Conservation (phyloP, 1,139 yeast genomes). For the Debaryomyces coudertii region DNA sequence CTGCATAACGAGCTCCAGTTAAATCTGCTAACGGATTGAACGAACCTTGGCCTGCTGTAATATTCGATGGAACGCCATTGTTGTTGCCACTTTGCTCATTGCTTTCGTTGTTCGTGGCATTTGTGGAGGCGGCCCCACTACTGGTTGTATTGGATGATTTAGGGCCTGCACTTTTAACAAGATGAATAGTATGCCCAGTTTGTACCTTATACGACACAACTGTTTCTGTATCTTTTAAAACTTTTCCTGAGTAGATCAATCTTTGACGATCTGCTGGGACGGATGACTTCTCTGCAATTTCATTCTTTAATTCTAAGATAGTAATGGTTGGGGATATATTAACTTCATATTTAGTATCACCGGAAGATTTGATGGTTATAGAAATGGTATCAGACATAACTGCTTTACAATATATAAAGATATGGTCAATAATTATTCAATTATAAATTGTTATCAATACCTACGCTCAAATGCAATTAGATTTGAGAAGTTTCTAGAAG, state of each 20-base stretch:
- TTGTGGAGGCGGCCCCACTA: conserved; percentile 21
- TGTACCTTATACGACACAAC: conserved; percentile 78
- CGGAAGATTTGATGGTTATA: conserved; percentile 57
- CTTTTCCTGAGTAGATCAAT: conserved; percentile 91
- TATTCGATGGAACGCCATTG: conserved; percentile 63
- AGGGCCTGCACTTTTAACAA: conserved; percentile 67
- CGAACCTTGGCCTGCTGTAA: conserved; percentile 87
- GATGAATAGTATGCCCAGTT: conserved; percentile 83
- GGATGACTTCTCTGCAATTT: conserved; percentile 59
- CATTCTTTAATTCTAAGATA: conserved; percentile 68
- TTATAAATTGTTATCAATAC: conserved; percentile 2
- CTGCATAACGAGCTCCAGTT: conserved; percentile 96
- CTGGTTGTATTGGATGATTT: conserved; percentile 26
- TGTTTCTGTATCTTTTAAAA: conserved; percentile 80
- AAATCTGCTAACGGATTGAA: conserved; percentile 89
- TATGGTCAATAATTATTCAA: background rate
- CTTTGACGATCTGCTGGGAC: conserved; percentile 80
- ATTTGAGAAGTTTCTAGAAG: conserved; percentile 11
- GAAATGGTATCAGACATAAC: conserved; percentile 28
- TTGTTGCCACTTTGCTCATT: conserved; percentile 17
- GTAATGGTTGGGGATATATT: conserved; percentile 56
- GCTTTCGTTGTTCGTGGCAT: conserved; percentile 23
- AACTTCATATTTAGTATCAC: conserved; percentile 78
- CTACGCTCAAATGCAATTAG: background rate
- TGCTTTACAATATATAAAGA: background rate